A percentile compares a stretch with the other conserved stretches of the same genome.
phyloP scores from a whole-genome alignment of 2,329 filamentous ascomycete genomes.

The Clonostachys rhizophaga region DNA sequence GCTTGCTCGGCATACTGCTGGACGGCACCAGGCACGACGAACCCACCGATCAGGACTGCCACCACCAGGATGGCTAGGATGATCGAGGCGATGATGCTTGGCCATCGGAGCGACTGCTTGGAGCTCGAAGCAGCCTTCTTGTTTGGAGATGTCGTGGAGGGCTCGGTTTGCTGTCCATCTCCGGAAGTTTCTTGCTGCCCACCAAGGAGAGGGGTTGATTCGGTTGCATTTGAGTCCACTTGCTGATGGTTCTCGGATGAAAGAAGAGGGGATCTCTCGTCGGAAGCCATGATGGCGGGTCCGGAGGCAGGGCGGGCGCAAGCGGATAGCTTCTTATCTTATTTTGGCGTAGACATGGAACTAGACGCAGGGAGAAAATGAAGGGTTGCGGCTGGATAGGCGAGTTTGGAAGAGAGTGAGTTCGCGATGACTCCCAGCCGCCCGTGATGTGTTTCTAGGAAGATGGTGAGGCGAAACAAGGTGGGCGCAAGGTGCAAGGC shows the following conservation, averaged over 20 bases:
- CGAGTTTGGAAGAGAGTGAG: no score
- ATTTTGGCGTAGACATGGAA: no score
- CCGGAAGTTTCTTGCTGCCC: conserved; percentile 19
- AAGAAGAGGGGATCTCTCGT: conserved; percentile 40
- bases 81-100: conserved; percentile 69
- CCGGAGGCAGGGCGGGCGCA: no score
- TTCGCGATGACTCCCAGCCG: no score
- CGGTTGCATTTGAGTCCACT: conserved; percentile 18
- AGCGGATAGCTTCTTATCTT: not conserved
- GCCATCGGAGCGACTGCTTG: conserved; percentile 51
- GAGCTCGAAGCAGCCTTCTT: conserved; percentile 13
- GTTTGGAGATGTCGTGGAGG: conserved; percentile 11
- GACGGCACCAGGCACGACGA: conserved; percentile 74
- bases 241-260: conserved; percentile 21
- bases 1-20: conserved; percentile 85
- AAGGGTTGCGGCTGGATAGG: not conserved
- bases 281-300: conserved; percentile 30
- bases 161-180: conserved; percentile 16
- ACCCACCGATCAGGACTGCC: conserved; percentile 70
- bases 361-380: not conserved
- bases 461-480: no score
- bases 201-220: conserved; percentile 49
- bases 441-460: no score
- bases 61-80: conserved; percentile 59
- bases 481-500: no score